Percentiles rank a stretch among this genome's conserved stretches.
Conservation (phyloP, 306 rosid species). For the Ceratonia siliqua region DNA sequence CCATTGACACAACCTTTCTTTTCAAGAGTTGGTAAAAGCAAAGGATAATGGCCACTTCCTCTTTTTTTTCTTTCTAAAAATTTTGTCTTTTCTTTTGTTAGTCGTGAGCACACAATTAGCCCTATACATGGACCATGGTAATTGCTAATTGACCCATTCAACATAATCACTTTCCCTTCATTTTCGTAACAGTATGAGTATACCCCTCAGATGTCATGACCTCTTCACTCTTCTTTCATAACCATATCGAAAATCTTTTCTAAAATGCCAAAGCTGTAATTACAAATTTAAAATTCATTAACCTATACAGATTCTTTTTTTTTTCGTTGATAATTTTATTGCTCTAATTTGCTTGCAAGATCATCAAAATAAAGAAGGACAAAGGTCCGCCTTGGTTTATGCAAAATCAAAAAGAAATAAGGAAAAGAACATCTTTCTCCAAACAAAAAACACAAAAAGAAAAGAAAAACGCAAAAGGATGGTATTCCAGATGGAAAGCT, state of each 20-base stretch:
- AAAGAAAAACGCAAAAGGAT: conserved; percentile 5
- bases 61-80: neutral
- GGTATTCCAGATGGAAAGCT: conserved; percentile 51
- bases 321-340: neutral
- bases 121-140: neutral
- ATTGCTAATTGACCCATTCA: conserved; percentile 24
- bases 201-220: neutral
- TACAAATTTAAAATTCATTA: neutral
- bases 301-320: neutral
- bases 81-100: neutral
- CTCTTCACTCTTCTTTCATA: no score
- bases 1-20: conserved; percentile 40
- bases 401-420: conserved; percentile 14
- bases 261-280: no score
- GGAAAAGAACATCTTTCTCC: neutral
- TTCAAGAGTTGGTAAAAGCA: conserved; percentile 22
- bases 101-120: neutral
- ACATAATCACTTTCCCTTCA: neutral
- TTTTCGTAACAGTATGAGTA: no score
- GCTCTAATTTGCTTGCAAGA: neutral
- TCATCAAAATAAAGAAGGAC: conserved; percentile 28
- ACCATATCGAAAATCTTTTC: neutral
- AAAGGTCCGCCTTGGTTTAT: conserved; percentile 36
- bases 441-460: neutral
- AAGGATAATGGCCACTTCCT: conserved; percentile 17